Conservation (phyloP, 768 basidiomycete species). For the Rhodosporidiobolus sp. region DNA sequence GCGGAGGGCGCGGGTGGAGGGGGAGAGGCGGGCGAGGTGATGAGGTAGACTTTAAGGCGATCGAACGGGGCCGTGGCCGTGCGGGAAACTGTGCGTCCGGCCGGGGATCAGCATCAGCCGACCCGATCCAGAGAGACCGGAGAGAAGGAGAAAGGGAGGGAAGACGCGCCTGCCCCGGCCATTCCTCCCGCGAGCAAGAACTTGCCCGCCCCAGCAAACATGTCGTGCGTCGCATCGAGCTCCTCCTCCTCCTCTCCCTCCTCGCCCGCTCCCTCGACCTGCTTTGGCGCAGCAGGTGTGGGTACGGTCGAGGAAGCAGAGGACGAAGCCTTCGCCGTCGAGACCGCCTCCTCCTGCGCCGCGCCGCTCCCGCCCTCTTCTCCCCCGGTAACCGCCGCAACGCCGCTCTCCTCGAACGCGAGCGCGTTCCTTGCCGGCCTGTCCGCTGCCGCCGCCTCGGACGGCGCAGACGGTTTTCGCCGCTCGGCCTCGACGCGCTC, state of each 20-base stretch:
- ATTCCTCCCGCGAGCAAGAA: conserved; percentile 91
- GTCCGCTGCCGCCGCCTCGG: no score
- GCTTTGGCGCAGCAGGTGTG: neutral
- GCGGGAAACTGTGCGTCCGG: conserved; percentile 72
- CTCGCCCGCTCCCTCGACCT: neutral
- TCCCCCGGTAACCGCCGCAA: neutral
- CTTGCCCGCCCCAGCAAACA: conserved; percentile 65
- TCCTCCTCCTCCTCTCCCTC: conserved; percentile 56
- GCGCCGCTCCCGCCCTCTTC: neutral
- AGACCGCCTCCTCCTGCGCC: neutral
- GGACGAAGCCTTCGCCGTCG: neutral
- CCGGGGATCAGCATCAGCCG: neutral
- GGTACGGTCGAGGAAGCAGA: neutral
- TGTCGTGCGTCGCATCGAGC: conserved; percentile 62
- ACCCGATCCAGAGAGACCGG: neutral
- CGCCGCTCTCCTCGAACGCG: conserved; percentile 29
- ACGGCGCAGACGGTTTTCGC: no score
- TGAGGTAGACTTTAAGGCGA: conserved; percentile 91
- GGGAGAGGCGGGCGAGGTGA: conserved; percentile 56
- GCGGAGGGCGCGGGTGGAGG: conserved; percentile 4
- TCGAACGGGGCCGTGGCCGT: conserved; percentile 98
- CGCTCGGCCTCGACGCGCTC: conserved; percentile 3
- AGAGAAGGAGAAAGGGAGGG: neutral
- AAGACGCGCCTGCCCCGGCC: conserved; percentile 77
- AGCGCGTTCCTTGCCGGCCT: neutral